Conservation (phyloP, 2,329 filamentous ascomycete species). For the Nemania diffusa region DNA sequence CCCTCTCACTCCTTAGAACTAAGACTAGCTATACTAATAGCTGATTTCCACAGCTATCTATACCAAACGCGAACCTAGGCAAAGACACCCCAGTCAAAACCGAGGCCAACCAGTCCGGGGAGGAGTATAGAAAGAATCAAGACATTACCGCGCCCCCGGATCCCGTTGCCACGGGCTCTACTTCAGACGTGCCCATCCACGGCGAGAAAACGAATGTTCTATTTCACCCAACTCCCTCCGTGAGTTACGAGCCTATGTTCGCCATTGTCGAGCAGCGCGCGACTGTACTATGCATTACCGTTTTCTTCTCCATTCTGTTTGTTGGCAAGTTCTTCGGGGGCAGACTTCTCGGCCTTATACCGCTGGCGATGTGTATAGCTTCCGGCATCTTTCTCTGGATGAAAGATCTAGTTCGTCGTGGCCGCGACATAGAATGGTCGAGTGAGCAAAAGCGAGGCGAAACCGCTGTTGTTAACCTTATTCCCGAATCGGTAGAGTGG, state of each 20-base stretch:
- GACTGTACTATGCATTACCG: conserved; percentile 73
- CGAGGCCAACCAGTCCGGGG: conserved; percentile 74
- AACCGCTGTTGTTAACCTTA: conserved; percentile 85
- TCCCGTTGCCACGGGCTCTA: conserved; percentile 81
- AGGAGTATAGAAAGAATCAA: conserved; percentile 85
- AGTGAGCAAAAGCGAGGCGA: conserved; percentile 87
- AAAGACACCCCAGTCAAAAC: conserved; percentile 79
- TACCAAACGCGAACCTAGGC: conserved; percentile 89
- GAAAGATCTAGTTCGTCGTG: conserved; percentile 85
- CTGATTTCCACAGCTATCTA: conserved; percentile 68
- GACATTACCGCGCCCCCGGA: conserved; percentile 92
- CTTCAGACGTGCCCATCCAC: conserved; percentile 93
- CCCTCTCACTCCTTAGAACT: too few relatives aligned
- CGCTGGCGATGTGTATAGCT: conserved; percentile 75
- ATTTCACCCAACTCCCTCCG: conserved; percentile 91
- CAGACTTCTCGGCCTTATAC: conserved; percentile 78
- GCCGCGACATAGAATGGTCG: conserved; percentile 86
- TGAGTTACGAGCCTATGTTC: conserved; percentile 92
- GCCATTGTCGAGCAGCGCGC: conserved; percentile 77
- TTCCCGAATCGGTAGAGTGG: conserved; percentile 95
- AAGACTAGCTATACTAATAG: background rate
- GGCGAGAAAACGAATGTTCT: conserved; percentile 97
- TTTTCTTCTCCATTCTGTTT: conserved; percentile 79
- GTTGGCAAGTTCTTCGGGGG: conserved; percentile 84
- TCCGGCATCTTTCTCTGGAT: conserved; percentile 90